phyloP scores from a whole-genome alignment of 75 land plant genomes.

The Ceratopteris richardii region DNA sequence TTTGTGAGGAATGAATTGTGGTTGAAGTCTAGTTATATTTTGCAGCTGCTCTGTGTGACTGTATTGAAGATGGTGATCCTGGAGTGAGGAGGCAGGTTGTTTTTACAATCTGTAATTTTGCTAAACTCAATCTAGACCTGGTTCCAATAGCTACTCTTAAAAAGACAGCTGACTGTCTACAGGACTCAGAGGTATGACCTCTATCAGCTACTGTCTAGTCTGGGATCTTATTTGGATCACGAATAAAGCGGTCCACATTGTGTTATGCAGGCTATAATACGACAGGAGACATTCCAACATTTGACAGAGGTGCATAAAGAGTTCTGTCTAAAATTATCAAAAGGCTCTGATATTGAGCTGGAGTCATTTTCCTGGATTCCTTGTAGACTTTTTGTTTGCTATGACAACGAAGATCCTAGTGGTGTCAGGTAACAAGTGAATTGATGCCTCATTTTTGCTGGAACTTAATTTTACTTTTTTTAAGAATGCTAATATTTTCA shows the following conservation, averaged over 20 bases:
- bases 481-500: not conserved
- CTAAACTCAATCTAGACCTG: conserved; percentile 22
- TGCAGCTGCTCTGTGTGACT: conserved; percentile 54
- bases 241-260: not conserved
- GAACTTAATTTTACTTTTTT: not conserved
- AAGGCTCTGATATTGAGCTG: conserved; percentile 10
- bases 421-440: conserved; percentile 14
- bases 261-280: conserved; percentile 41
- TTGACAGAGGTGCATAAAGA: conserved; percentile 47
- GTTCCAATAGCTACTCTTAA: conserved; percentile 42
- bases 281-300: conserved; percentile 61
- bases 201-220: not conserved
- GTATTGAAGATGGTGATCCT: conserved; percentile 64
- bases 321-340: conserved; percentile 28
- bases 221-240: not conserved
- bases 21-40: too few species aligned
- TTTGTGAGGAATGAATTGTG: too few species aligned
- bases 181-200: conserved; percentile 55
- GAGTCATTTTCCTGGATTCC: conserved; percentile 67
- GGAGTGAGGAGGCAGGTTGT: conserved; percentile 68
- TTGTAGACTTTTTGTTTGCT: conserved; percentile 57
- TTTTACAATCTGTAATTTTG: conserved; percentile 56
- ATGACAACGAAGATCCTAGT: conserved; percentile 64
- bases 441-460: not conserved
- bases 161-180: conserved; percentile 58